phyloP scores from a whole-genome alignment of 495 filamentous ascomycete genomes.

The Penicillium macrosclerotiorum region DNA sequence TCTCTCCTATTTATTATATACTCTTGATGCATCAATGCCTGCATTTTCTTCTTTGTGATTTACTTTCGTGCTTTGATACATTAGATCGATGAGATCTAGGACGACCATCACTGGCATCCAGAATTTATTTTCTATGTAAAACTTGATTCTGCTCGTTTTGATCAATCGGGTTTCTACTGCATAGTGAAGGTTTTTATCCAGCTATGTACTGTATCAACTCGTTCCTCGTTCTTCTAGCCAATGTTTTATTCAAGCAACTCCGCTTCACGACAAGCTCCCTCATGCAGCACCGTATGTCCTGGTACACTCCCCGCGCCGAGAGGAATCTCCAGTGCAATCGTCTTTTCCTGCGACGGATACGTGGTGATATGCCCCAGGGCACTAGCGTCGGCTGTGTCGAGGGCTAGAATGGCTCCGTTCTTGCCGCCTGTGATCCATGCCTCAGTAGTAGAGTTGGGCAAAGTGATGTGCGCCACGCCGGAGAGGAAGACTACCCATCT shows the following conservation, averaged over 20 bases:
- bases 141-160: too few relatives aligned
- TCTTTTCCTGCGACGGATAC: slow-evolving; percentile 45
- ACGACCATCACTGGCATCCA: too few relatives aligned
- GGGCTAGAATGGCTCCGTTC: slow-evolving; percentile 46
- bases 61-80: too few relatives aligned
- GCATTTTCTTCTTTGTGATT: slow-evolving; percentile 9
- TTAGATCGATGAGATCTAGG: too few relatives aligned
- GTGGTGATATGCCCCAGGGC: slow-evolving; percentile 44
- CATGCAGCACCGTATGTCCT: slow-evolving; percentile 40
- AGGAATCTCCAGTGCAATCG: slow-evolving; percentile 43
- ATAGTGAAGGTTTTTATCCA: too few relatives aligned
- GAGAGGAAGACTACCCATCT: slow-evolving; percentile 54
- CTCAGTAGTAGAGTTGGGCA: slow-evolving; percentile 40
- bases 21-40: slow-evolving; percentile 16
- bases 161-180: too few relatives aligned
- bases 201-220: neutral
- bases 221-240: neutral
- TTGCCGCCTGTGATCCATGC: slow-evolving; percentile 45
- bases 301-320: slow-evolving; percentile 36
- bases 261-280: slow-evolving; percentile 31
- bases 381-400: slow-evolving; percentile 49
- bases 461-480: slow-evolving; percentile 50
- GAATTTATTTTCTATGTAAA: too few relatives aligned
- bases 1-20: slow-evolving; percentile 11
- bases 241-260: slow-evolving; percentile 17